Conservation (phyloP, 1,139 yeast species). For the Candida sp. region DNA sequence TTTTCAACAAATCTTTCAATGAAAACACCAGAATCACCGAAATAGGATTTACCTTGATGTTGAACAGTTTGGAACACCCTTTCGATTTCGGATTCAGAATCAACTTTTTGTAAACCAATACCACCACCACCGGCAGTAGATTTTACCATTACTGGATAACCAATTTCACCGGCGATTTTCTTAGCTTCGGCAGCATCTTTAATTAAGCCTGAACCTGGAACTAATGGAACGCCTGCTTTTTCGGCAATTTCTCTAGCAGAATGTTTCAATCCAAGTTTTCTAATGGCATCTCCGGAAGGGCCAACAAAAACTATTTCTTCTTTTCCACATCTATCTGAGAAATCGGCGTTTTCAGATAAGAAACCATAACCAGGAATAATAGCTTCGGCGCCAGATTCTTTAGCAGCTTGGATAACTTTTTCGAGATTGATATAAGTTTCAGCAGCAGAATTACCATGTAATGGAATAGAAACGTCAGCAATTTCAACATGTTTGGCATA, state of each 20-base stretch:
- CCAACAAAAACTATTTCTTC: slow-evolving; percentile 93
- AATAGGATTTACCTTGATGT: slow-evolving; percentile 89
- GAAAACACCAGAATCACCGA: slow-evolving; percentile 94
- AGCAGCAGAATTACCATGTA: slow-evolving; percentile 81
- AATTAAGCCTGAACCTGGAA: slow-evolving; percentile 90
- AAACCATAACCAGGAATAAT: slow-evolving; percentile 98
- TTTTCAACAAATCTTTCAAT: slow-evolving; percentile 90
- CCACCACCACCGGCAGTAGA: slow-evolving; percentile 99
- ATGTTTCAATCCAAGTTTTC: slow-evolving; percentile 89
- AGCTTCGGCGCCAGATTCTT: slow-evolving; percentile 80
- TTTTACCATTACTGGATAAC: slow-evolving; percentile 93
- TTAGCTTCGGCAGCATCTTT: slow-evolving; percentile 69
- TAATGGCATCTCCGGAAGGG: slow-evolving; percentile 90
- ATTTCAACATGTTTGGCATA: slow-evolving; percentile 80
- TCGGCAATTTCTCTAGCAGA: slow-evolving; percentile 94
- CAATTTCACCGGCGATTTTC: slow-evolving; percentile 70
- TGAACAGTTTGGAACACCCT: slow-evolving; percentile 85
- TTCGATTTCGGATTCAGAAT: slow-evolving; percentile 72
- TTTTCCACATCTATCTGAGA: slow-evolving; percentile 78
- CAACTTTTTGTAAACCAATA: slow-evolving; percentile 93
- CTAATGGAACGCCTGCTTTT: slow-evolving; percentile 87
- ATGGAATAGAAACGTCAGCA: slow-evolving; percentile 79
- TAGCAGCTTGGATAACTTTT: slow-evolving; percentile 83
- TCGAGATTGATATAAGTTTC: slow-evolving; percentile 86
- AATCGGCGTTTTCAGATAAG: slow-evolving; percentile 93